Conservation (phyloP, 257 asterid genomes). For the Echium plantagineum region DNA sequence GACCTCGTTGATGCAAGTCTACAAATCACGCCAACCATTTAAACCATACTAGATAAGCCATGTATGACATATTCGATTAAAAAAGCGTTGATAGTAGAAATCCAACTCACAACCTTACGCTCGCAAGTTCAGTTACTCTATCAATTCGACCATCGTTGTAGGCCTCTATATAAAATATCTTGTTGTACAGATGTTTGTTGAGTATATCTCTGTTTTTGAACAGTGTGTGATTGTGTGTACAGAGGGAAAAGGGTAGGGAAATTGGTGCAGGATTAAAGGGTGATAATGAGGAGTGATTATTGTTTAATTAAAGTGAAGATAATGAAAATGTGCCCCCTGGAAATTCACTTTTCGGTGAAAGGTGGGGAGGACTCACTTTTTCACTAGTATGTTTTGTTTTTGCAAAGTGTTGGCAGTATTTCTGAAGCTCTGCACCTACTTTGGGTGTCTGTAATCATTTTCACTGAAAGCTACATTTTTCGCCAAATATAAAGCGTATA, state of each 20-base stretch:
- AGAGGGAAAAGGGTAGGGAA: slow-evolving; percentile 9
- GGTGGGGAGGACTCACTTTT: slow-evolving; percentile 27
- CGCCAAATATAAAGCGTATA: background rate
- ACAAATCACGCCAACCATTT: too few species aligned
- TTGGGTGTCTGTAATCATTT: slow-evolving; percentile 66
- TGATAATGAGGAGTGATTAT: slow-evolving; percentile 15
- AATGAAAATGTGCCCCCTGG: slow-evolving; percentile 36
- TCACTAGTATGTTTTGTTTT: slow-evolving; percentile 19
- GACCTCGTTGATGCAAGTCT: too few species aligned
- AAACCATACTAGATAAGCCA: too few species aligned
- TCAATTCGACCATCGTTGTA: too few species aligned
- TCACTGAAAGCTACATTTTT: slow-evolving; percentile 32
- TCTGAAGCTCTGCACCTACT: slow-evolving; percentile 38
- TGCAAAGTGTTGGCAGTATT: slow-evolving; percentile 21
- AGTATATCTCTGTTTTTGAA: slow-evolving; percentile 18
- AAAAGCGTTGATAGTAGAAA: too few species aligned
- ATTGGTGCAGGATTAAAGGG: slow-evolving; percentile 33
- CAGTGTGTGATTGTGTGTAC: slow-evolving; percentile 23
- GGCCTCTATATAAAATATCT: too few species aligned
- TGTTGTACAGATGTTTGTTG: too few species aligned
- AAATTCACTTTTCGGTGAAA: slow-evolving; percentile 70
- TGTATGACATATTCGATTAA: too few species aligned
- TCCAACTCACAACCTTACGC: too few species aligned
- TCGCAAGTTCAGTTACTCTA: too few species aligned
- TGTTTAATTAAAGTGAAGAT: slow-evolving; percentile 18